Conservation (phyloP, 1,284 basidiomycete species). For the Apiotrichum brassicae region DNA sequence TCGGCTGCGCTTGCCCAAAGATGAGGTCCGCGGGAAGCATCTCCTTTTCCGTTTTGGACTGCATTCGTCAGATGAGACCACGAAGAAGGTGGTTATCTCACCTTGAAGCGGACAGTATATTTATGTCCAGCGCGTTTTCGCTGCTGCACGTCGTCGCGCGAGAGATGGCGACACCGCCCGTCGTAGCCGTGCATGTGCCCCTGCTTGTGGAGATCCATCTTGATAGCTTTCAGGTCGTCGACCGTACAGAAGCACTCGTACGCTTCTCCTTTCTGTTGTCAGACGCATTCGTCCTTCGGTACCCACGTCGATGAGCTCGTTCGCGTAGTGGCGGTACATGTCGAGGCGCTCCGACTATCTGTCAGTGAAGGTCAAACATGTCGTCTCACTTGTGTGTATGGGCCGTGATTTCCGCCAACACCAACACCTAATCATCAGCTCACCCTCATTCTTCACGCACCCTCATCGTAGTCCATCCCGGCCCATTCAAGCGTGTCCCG, state of each 20-base stretch:
- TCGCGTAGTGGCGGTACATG: conserved; percentile 68
- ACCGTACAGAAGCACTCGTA: conserved; percentile 91
- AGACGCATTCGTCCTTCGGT: background rate
- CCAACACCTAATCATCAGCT: conserved; percentile 53
- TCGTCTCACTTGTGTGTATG: conserved; percentile 70
- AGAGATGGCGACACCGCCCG: conserved; percentile 72
- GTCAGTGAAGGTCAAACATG: no score
- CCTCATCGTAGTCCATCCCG: conserved; percentile 86
- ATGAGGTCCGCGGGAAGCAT: conserved; percentile 25
- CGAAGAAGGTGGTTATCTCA: no score
- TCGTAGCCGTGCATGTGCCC: conserved; percentile 77
- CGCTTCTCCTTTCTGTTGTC: conserved; percentile 67
- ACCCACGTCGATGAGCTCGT: conserved; percentile 66
- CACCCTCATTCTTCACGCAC: conserved; percentile 46
- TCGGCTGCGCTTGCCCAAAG: conserved; percentile 30
- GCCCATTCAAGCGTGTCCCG: conserved; percentile 77
- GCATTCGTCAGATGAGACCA: no score
- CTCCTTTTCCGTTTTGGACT: conserved; percentile 19
- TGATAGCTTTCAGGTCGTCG: conserved; percentile 60
- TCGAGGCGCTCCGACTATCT: conserved; percentile 77
- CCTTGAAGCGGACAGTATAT: conserved; percentile 79
- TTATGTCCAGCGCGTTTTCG: conserved; percentile 68
- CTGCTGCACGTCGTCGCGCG: conserved; percentile 73
- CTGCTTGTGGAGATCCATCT: conserved; percentile 60
- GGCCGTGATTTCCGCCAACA: conserved; percentile 62